Evolutionary conservation across 2,329 filamentous ascomycete species (phyloP).

Genomic region (Berkeleyomyces rouxiae): DNA sequence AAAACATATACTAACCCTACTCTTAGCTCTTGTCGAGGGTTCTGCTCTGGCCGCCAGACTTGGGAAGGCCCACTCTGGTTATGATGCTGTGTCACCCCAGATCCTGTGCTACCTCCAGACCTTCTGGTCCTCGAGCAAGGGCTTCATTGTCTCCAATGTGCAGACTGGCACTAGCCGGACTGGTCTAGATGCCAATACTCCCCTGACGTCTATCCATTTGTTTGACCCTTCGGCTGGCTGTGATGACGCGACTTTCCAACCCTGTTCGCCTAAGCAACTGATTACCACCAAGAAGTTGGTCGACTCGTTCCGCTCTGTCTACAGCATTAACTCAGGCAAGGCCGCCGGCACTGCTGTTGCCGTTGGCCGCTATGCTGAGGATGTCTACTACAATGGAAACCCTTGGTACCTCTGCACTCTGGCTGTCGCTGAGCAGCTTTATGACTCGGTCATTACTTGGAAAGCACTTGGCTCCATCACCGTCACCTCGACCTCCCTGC

Average conservation of each 20-base stretch:
- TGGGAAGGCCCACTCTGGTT: slow-evolving; percentile 42
- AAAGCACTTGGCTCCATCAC: slow-evolving; percentile 43
- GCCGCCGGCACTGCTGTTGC: slow-evolving; percentile 40
- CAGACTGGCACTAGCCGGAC: slow-evolving; percentile 34
- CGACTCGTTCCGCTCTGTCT: slow-evolving; percentile 57
- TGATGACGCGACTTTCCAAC: slow-evolving; percentile 58
- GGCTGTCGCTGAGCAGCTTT: slow-evolving; percentile 65
- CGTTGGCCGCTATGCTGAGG: slow-evolving; percentile 53
- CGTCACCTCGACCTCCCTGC: slow-evolving; percentile 45
- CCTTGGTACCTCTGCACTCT: slow-evolving; percentile 68
- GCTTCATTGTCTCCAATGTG: slow-evolving; percentile 53
- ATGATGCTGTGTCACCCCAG: slow-evolving; percentile 48
- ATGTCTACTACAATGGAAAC: slow-evolving; percentile 61
- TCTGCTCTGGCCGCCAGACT: slow-evolving; percentile 46
- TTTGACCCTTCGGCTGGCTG: slow-evolving; percentile 53
- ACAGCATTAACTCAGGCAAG: slow-evolving; percentile 51
- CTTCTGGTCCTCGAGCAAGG: slow-evolving; percentile 49
- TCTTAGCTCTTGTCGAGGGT: slow-evolving; percentile 44
- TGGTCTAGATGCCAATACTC: slow-evolving; percentile 55
- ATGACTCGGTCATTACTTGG: slow-evolving; percentile 61
- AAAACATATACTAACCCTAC: neutral
- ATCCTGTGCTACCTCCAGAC: slow-evolving; percentile 56
- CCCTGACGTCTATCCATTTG: slow-evolving; percentile 48
- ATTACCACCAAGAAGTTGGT: slow-evolving; percentile 62
- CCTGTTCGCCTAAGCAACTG: slow-evolving; percentile 52